Evolutionary conservation across 2,329 filamentous ascomycete species (phyloP).

Genomic region (Botrytis deweyae): DNA sequence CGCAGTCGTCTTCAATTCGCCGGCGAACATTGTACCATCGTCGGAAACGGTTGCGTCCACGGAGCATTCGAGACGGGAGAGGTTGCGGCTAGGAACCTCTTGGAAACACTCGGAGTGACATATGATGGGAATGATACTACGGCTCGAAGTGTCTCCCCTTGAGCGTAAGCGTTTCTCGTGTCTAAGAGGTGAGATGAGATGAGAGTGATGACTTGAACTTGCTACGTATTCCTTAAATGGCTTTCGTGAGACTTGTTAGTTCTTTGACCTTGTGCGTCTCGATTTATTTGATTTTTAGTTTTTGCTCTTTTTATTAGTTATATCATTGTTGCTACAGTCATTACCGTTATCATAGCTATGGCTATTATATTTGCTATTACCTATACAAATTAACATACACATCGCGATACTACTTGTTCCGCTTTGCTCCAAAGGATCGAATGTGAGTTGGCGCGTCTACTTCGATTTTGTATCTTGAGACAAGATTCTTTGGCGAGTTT

Average conservation of each 20-base stretch:
- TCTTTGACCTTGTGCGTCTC: slow-evolving; percentile 10
- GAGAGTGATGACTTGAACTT: slow-evolving; percentile 20
- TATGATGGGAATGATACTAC: slow-evolving; percentile 40
- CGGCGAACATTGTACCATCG: slow-evolving; percentile 44
- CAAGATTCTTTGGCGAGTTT: neutral
- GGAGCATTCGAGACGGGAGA: slow-evolving; percentile 47
- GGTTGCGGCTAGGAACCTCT: slow-evolving; percentile 43
- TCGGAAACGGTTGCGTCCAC: slow-evolving; percentile 46
- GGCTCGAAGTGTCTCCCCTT: slow-evolving; percentile 28
- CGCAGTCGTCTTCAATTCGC: slow-evolving; percentile 44
- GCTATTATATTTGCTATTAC: neutral
- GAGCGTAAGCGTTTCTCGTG: slow-evolving; percentile 17
- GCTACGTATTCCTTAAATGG: slow-evolving; percentile 18
- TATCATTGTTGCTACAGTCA: neutral
- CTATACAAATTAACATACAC: neutral
- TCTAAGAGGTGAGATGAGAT: slow-evolving; percentile 12
- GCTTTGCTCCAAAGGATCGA: neutral
- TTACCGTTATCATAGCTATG: neutral
- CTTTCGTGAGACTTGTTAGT: slow-evolving; percentile 21
- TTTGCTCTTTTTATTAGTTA: neutral
- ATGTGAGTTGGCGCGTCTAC: neutral
- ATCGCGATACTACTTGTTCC: neutral
- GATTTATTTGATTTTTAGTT: neutral
- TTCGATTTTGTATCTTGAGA: neutral
- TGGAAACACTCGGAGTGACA: slow-evolving; percentile 41